Evolutionary conservation across 352 stramenopile genomes (phyloP).

Genomic region (Aphanomyces cochlioides): DNA sequence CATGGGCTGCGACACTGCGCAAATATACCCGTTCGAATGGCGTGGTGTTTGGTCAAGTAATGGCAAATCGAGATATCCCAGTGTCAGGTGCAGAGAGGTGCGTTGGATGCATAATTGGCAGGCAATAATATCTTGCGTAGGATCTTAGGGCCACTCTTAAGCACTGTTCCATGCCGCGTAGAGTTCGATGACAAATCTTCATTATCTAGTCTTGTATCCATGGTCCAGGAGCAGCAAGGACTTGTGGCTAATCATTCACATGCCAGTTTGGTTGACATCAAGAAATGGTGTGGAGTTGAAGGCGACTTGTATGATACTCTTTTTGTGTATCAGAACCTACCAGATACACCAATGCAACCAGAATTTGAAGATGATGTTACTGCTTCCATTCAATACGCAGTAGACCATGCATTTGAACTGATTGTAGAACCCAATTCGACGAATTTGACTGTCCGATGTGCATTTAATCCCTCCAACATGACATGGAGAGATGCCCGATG

Average conservation of each 20-base stretch:
- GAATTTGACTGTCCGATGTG: background rate
- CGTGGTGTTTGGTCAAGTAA: constrained; percentile 12
- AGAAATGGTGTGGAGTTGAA: background rate
- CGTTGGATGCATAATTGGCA: background rate
- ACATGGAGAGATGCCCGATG: background rate
- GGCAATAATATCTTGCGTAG: background rate
- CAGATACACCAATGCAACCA: background rate
- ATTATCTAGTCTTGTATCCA: background rate
- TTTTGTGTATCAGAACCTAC: background rate
- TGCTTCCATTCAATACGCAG: background rate
- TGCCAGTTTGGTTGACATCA: constrained; percentile 2
- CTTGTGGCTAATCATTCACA: background rate
- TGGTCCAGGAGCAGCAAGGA: background rate
- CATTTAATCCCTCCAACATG: background rate
- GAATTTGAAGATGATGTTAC: background rate
- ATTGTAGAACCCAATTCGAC: background rate
- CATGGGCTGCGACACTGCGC: background rate
- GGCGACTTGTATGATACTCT: constrained; percentile 6
- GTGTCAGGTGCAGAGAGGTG: background rate
- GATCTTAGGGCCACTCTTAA: constrained; percentile 5
- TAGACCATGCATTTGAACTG: background rate
- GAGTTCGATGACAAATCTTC: background rate
- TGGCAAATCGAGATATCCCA: constrained; percentile 5
- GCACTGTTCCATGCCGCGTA: constrained; percentile 4
- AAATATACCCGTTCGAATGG: constrained; percentile 13